These are phyloP conservation scores for Cyclotella choctawhatcheeana DNA, from an alignment of 108 stramenopile genomes.

Conservation along the genomic window DNA sequence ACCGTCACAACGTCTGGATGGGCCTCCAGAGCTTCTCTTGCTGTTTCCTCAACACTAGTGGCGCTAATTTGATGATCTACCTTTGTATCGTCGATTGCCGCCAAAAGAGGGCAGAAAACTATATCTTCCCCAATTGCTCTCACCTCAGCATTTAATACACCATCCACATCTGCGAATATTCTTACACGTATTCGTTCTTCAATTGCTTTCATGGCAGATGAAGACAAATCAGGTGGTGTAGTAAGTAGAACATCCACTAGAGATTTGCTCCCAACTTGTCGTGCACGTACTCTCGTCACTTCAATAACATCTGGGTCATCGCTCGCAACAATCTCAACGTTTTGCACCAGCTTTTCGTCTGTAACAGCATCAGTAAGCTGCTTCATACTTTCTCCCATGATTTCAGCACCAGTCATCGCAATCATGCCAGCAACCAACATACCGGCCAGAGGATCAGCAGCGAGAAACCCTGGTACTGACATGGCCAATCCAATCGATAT, in stretches of 20 bases:
- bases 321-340: slow-evolving; percentile 34
- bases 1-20: slow-evolving; percentile 55
- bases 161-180: slow-evolving; percentile 42
- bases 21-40: slow-evolving; percentile 25
- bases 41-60: slow-evolving; percentile 39
- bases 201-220: slow-evolving; percentile 70
- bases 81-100: slow-evolving; percentile 42
- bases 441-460: slow-evolving; percentile 93
- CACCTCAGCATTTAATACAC: slow-evolving; percentile 56
- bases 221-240: slow-evolving; percentile 54
- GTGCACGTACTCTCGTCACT: slow-evolving; percentile 64
- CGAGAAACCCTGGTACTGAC: slow-evolving; percentile 63
- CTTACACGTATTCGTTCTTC: slow-evolving; percentile 62
- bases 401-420: slow-evolving; percentile 89
- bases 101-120: slow-evolving; percentile 58
- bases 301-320: slow-evolving; percentile 60
- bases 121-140: slow-evolving; percentile 42
- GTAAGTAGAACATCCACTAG: slow-evolving; percentile 70
- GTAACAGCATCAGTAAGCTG: slow-evolving; percentile 85
- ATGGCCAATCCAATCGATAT: slow-evolving; percentile 88
- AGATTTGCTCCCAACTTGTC: slow-evolving; percentile 78
- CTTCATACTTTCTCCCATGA: slow-evolving; percentile 80
- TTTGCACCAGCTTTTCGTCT: slow-evolving; percentile 59
- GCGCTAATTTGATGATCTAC: slow-evolving; percentile 41
- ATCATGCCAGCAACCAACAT: slow-evolving; percentile 96